Percentiles rank a stretch among this genome's conserved stretches.
Conservation (phyloP, 768 basidiomycete genomes). For the Mycena indigotica region DNA sequence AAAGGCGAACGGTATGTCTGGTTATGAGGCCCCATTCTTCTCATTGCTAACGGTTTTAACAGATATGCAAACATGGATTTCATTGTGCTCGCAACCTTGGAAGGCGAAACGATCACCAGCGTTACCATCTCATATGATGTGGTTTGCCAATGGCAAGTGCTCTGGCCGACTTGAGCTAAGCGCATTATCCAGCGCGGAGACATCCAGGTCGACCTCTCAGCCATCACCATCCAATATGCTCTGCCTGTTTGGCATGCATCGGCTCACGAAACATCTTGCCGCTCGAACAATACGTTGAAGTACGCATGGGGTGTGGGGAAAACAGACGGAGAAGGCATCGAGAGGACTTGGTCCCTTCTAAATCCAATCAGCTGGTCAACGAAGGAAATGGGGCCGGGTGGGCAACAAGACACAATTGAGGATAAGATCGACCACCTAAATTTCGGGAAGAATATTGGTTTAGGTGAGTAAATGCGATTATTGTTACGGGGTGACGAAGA, state of each 20-base stretch:
- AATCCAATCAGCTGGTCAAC: slow-evolving; percentile 29
- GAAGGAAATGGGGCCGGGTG: slow-evolving; percentile 32
- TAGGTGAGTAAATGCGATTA: not conserved
- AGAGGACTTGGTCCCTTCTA: slow-evolving; percentile 30
- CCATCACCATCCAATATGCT: not conserved
- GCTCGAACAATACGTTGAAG: slow-evolving; percentile 10
- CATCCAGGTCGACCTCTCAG: not conserved
- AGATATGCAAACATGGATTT: slow-evolving; percentile 30
- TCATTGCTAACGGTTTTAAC: not conserved
- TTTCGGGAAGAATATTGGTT: slow-evolving; percentile 13
- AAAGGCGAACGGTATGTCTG: slow-evolving; percentile 27
- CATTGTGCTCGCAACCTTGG: slow-evolving; percentile 18
- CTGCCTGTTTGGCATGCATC: slow-evolving; percentile 22
- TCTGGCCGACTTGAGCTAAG: not conserved
- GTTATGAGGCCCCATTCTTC: not conserved
- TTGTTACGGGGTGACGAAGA: not conserved
- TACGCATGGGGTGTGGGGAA: slow-evolving; percentile 12
- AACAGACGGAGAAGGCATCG: slow-evolving; percentile 17
- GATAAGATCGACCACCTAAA: slow-evolving; percentile 24
- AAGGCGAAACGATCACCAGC: not conserved
- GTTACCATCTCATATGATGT: slow-evolving; percentile 27
- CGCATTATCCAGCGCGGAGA: not conserved
- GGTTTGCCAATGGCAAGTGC: slow-evolving; percentile 26
- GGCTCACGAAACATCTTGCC: slow-evolving; percentile 19
- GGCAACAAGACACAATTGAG: slow-evolving; percentile 30